These are phyloP conservation scores for Boletus vinaceobasis DNA, from an alignment of 768 basidiomycete species.

Conservation along the genomic window DNA sequence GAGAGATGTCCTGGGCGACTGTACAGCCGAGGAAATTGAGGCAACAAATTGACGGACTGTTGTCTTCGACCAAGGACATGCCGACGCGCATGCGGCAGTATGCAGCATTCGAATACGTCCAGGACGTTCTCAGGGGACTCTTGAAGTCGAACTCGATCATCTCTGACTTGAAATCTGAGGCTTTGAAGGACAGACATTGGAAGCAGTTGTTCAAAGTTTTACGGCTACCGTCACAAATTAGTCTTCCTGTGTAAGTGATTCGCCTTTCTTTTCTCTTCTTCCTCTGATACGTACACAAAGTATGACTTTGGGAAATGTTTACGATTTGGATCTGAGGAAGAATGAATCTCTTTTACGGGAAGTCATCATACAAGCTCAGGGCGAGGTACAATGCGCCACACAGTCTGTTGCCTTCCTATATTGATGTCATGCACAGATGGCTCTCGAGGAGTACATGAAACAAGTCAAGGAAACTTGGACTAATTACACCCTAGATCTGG, in stretches of 20 bases:
- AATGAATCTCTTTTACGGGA: slow-evolving; percentile 92
- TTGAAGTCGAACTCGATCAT: slow-evolving; percentile 88
- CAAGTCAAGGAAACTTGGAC: slow-evolving; percentile 98
- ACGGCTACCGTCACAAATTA: slow-evolving; percentile 69
- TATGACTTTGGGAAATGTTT: slow-evolving; percentile 95
- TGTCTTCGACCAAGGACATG: slow-evolving; percentile 97
- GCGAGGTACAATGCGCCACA: slow-evolving; percentile 59
- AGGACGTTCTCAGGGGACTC: slow-evolving; percentile 80
- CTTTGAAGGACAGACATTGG: slow-evolving; percentile 97
- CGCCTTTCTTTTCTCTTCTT: slow-evolving; percentile 9
- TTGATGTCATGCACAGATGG: slow-evolving; percentile 60
- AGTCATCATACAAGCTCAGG: slow-evolving; percentile 94
- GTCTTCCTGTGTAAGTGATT: slow-evolving; percentile 60
- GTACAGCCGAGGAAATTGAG: slow-evolving; percentile 94
- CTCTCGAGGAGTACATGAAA: slow-evolving; percentile 91
- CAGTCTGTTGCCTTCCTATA: background rate
- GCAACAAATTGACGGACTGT: slow-evolving; percentile 87
- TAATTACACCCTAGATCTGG: slow-evolving; percentile 89
- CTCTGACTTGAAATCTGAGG: slow-evolving; percentile 95
- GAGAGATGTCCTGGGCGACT: slow-evolving; percentile 87
- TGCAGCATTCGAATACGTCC: slow-evolving; percentile 97
- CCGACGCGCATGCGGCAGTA: slow-evolving; percentile 99
- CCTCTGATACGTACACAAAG: slow-evolving; percentile 37
- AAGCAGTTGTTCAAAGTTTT: slow-evolving; percentile 92
- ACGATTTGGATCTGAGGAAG: slow-evolving; percentile 92